These are phyloP conservation scores for Thielaviopsis populi DNA, from an alignment of 2,329 filamentous ascomycete genomes.

Conservation along the genomic window DNA sequence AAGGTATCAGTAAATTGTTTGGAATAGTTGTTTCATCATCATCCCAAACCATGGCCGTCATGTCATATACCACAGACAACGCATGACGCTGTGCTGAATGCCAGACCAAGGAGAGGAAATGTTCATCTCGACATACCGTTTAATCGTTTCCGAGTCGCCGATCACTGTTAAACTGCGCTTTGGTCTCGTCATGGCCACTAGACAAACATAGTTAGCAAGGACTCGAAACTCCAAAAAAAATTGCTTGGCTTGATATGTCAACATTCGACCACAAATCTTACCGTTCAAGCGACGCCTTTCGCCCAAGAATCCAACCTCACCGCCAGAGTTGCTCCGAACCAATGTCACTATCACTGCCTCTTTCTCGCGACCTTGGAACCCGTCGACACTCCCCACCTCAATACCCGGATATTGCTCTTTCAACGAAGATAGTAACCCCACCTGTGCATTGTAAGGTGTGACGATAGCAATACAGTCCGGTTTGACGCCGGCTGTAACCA, in stretches of 20 bases:
- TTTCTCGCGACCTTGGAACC: slow-evolving; percentile 94
- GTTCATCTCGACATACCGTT: slow-evolving; percentile 46
- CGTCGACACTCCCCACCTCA: slow-evolving; percentile 92
- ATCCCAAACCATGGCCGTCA: neutral
- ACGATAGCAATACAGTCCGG: slow-evolving; percentile 81
- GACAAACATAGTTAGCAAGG: slow-evolving; percentile 28
- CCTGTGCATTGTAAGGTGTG: slow-evolving; percentile 92
- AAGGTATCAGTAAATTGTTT: neutral
- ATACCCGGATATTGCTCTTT: slow-evolving; percentile 71
- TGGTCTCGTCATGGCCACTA: slow-evolving; percentile 92
- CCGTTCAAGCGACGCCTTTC: slow-evolving; percentile 89
- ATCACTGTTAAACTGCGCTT: slow-evolving; percentile 81
- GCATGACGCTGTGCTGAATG: neutral
- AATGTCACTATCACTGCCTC: slow-evolving; percentile 86
- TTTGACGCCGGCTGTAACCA: slow-evolving; percentile 67
- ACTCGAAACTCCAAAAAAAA: neutral
- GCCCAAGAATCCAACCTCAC: slow-evolving; percentile 82
- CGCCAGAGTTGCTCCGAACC: slow-evolving; percentile 76
- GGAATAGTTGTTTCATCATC: neutral
- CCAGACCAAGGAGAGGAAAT: neutral
- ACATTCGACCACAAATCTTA: slow-evolving; percentile 30
- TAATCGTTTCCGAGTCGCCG: slow-evolving; percentile 87
- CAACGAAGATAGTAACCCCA: slow-evolving; percentile 63
- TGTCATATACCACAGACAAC: neutral
- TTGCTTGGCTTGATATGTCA: neutral